phyloP scores from a whole-genome alignment of 805 yeast species.

The Lachancea fermentati region DNA sequence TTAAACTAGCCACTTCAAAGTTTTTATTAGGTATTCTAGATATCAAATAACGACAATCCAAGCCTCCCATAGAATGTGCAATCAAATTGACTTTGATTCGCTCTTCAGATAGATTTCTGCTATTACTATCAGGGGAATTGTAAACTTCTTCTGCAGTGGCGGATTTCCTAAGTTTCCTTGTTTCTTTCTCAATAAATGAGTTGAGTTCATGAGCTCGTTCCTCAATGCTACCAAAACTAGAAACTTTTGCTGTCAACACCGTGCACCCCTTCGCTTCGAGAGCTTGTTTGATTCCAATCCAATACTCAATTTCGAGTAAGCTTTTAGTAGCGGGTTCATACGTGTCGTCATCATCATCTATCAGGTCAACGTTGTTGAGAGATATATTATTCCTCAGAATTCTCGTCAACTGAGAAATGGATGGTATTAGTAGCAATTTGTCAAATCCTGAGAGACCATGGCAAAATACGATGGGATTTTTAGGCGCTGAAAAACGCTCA shows the following conservation, averaged over 20 bases:
- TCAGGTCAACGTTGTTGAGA: conserved; percentile 18
- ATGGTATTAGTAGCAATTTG: conserved; percentile 41
- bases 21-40: conserved; percentile 43
- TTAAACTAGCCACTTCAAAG: conserved; percentile 63
- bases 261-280: conserved; percentile 57
- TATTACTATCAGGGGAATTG: conserved; percentile 10
- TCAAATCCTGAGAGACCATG: conserved; percentile 89
- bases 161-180: conserved; percentile 17
- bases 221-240: conserved; percentile 73
- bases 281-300: conserved; percentile 72
- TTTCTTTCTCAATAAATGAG: conserved; percentile 38
- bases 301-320: conserved; percentile 53
- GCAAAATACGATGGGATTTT: conserved; percentile 71
- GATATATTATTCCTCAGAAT: conserved; percentile 17
- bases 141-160: conserved; percentile 20
- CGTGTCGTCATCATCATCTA: conserved; percentile 12
- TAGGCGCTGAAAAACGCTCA: conserved; percentile 50
- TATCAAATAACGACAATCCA: conserved; percentile 75
- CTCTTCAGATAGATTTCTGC: conserved; percentile 15
- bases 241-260: conserved; percentile 70
- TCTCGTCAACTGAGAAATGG: conserved; percentile 29
- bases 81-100: conserved; percentile 60
- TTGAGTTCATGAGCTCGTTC: conserved; percentile 59
- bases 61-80: conserved; percentile 94
- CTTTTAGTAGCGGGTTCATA: conserved; percentile 25